Conservation (phyloP, 2,329 filamentous ascomycete species). For the Xylariaceae sp. region DNA sequence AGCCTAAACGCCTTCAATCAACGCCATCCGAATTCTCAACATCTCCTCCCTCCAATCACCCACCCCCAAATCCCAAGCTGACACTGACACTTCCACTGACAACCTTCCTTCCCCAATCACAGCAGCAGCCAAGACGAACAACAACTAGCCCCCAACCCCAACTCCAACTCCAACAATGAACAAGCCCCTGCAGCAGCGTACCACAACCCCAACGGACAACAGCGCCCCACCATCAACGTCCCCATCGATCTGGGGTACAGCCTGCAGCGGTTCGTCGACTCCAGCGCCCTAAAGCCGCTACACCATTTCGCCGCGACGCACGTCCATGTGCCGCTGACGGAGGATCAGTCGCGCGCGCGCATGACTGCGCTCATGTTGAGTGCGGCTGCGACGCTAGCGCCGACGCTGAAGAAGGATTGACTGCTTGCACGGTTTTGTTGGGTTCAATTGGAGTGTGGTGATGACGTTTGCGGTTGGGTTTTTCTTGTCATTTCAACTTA, state of each 20-base stretch:
- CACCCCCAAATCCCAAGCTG: not conserved
- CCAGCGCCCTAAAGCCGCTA: conserved; percentile 21
- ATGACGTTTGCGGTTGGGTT: no score
- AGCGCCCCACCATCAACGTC: conserved; percentile 21
- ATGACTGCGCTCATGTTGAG: conserved; percentile 24
- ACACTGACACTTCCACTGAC: not conserved
- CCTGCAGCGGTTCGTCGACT: conserved; percentile 25
- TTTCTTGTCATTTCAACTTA: no score
- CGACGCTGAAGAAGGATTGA: conserved; percentile 4
- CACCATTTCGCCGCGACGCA: conserved; percentile 14
- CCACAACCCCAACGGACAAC: conserved; percentile 5
- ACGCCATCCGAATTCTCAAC: no score
- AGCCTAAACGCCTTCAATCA: no score
- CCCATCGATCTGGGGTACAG: conserved; percentile 25
- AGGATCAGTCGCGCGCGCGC: conserved; percentile 25
- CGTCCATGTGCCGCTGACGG: conserved; percentile 26
- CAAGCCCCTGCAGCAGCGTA: no score
- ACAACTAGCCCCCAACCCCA: conserved; percentile 12
- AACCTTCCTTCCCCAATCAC: not conserved
- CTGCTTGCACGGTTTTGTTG: not conserved
- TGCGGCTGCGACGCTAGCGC: conserved; percentile 3
- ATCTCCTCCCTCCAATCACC: no score
- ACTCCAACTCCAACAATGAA: no score
- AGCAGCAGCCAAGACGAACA: conserved; percentile 12
- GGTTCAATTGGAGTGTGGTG: no score